phyloP scores from a whole-genome alignment of 495 filamentous ascomycete genomes.

The Trichocladium uniseriatum region DNA sequence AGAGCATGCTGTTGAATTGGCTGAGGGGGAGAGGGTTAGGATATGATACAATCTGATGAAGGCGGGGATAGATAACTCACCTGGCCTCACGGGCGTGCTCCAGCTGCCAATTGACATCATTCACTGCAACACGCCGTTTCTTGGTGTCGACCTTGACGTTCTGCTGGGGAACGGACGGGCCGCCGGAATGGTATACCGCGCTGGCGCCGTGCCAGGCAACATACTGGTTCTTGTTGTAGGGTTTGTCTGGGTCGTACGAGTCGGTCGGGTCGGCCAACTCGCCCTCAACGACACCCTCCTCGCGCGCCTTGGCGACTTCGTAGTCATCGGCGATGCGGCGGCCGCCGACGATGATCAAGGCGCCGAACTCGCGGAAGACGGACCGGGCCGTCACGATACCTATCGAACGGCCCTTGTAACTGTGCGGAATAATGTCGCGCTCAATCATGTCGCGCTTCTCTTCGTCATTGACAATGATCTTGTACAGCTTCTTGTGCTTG shows the following conservation, averaged over 20 bases:
- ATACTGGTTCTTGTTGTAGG: slow-evolving; percentile 91
- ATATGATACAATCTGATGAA: not conserved
- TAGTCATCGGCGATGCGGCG: slow-evolving; percentile 84
- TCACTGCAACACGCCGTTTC: slow-evolving; percentile 80
- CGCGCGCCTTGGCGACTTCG: slow-evolving; percentile 64
- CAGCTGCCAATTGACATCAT: slow-evolving; percentile 93
- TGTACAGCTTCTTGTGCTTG: slow-evolving; percentile 87
- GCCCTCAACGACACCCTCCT: slow-evolving; percentile 76
- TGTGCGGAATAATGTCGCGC: slow-evolving; percentile 88
- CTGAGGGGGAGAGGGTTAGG: slow-evolving; percentile 35
- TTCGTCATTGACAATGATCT: slow-evolving; percentile 89
- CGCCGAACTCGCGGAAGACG: slow-evolving; percentile 93
- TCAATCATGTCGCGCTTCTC: slow-evolving; percentile 92
- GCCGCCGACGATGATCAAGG: slow-evolving; percentile 86
- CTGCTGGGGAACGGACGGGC: slow-evolving; percentile 64
- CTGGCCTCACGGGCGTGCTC: slow-evolving; percentile 87
- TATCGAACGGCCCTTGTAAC: slow-evolving; percentile 95
- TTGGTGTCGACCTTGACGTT: slow-evolving; percentile 64
- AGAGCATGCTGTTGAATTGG: slow-evolving; percentile 67
- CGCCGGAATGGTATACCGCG: slow-evolving; percentile 80
- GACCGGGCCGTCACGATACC: slow-evolving; percentile 94
- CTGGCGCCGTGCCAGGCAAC: slow-evolving; percentile 98
- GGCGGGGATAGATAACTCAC: slow-evolving; percentile 40
- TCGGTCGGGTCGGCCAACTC: slow-evolving; percentile 85
- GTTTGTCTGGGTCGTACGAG: slow-evolving; percentile 57